These are phyloP conservation scores for Verbena officinalis DNA, from an alignment of 257 asterid species.

Conservation along the genomic window DNA sequence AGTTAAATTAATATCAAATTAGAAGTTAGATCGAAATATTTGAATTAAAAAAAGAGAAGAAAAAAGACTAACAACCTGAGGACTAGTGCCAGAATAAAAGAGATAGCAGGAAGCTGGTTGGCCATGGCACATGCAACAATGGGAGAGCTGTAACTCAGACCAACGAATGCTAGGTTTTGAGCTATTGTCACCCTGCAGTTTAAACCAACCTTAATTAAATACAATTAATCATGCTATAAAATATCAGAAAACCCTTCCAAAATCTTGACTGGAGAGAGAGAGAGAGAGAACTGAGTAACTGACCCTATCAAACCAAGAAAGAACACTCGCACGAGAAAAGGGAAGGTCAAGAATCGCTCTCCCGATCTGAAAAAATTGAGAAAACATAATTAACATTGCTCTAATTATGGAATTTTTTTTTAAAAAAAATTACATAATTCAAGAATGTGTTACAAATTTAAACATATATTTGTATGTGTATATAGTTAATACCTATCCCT, in stretches of 20 bases:
- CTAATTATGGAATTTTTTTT: too few relatives aligned
- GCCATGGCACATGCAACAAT: slow-evolving; percentile 82
- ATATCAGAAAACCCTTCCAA: background rate
- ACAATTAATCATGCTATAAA: background rate
- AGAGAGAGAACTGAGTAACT: slow-evolving; percentile 27
- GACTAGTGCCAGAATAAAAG: slow-evolving; percentile 57
- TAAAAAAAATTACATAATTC: too few relatives aligned
- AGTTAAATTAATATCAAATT: too few relatives aligned
- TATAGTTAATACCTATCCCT: too few relatives aligned
- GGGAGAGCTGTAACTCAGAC: slow-evolving; percentile 80
- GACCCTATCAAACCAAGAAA: slow-evolving; percentile 75
- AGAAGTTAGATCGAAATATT: too few relatives aligned
- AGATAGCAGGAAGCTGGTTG: slow-evolving; percentile 61
- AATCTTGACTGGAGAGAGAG: too few relatives aligned
- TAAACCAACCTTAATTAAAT: too few relatives aligned
- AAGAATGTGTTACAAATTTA: too few relatives aligned
- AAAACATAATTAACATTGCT: background rate
- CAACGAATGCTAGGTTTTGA: slow-evolving; percentile 76
- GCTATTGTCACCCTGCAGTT: slow-evolving; percentile 64
- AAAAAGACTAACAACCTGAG: slow-evolving; percentile 48
- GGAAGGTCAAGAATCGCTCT: slow-evolving; percentile 44
- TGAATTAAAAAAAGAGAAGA: too few relatives aligned
- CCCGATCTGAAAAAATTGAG: slow-evolving; percentile 47
- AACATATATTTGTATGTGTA: too few relatives aligned
- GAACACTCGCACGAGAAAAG: slow-evolving; percentile 50